Percentiles rank a stretch among this genome's conserved stretches.
phyloP scores from a whole-genome alignment of 108 stramenopile species.

The Bacterosira constricta region DNA sequence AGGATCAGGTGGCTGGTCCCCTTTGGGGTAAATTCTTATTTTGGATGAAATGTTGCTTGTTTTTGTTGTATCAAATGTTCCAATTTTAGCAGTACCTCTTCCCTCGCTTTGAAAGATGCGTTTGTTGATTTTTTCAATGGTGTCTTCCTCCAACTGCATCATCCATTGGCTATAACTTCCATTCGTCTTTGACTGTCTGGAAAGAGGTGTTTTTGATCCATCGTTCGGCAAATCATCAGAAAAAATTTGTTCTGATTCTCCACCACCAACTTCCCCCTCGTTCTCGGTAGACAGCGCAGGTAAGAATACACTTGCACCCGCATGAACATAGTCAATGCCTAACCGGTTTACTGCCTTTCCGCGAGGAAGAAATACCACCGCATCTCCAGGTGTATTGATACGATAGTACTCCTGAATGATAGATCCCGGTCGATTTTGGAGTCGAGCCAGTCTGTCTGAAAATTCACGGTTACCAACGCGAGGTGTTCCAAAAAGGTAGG shows the following conservation, averaged over 20 bases:
- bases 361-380: conserved; percentile 15
- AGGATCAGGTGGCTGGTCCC: conserved; percentile 15
- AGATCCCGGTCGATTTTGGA: background rate
- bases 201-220: background rate
- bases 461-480: conserved; percentile 16
- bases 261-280: background rate
- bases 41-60: background rate
- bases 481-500: conserved; percentile 21
- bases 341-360: conserved; percentile 14
- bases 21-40: conserved; percentile 17
- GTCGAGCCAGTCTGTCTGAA: background rate
- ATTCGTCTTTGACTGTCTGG: background rate
- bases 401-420: conserved; percentile 3
- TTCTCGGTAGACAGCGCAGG: background rate
- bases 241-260: too few species aligned
- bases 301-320: conserved; percentile 6
- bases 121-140: background rate
- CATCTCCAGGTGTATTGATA: conserved; percentile 11
- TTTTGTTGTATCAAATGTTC: background rate
- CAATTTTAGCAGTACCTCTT: background rate
- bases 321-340: conserved; percentile 24
- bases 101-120: background rate
- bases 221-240: too few species aligned
- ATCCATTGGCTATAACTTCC: background rate
- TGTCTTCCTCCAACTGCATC: conserved; percentile 20